Evolutionary conservation across 2,329 filamentous ascomycete species (phyloP), one percentile per base, ranked within the genome.

Genomic region (Alternaria hordeiaustralica): DNA sequence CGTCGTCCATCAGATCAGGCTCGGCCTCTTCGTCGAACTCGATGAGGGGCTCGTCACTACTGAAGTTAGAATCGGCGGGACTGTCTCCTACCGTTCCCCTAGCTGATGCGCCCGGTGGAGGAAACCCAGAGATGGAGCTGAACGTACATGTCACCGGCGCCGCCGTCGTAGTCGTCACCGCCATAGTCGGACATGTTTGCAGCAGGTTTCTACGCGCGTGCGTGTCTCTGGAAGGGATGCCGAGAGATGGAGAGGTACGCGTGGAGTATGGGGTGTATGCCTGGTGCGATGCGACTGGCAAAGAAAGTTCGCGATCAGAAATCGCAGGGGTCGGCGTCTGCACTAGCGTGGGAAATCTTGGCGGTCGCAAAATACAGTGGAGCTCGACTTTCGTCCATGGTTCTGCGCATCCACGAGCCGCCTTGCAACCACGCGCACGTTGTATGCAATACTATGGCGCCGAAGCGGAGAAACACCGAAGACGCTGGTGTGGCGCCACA

Each of bases 1-100:
- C 87, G 71, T 84, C 85, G 66, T 86, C 85, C 64, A 93, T 90
- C 68, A 94, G 89, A 83, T 84, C 81, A 66, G 85, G 83, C 73
- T 87, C 86, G 15, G 88, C 87, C 75, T 91, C 88, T 63, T 79
- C 77, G 75, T 91, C 90, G 71, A 89, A 91, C 74, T 73, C 68
- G 51, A 71, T 66, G 28, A 67, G 66, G 68, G 85, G 56, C 41
- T 63, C 84, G 72, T 85, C 74, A 60, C 67, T 74, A 63, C 23
- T 25, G 23, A 21, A 13, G 66, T 75, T 55, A 76, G 74, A 58
- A 3, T 49, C 20, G 50, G 36, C 56, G 18, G 33, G 55, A 36
- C 18, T 23, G 43, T 36, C 25, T 46, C 51, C 28, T 44, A 30
- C 26, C 41, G 51, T 41, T 23, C 43, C 3, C 26, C 41, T 20